Evolutionary conservation across 164 flowering plant genomes (phyloP).

Genomic region (Stephania yunnanensis): DNA sequence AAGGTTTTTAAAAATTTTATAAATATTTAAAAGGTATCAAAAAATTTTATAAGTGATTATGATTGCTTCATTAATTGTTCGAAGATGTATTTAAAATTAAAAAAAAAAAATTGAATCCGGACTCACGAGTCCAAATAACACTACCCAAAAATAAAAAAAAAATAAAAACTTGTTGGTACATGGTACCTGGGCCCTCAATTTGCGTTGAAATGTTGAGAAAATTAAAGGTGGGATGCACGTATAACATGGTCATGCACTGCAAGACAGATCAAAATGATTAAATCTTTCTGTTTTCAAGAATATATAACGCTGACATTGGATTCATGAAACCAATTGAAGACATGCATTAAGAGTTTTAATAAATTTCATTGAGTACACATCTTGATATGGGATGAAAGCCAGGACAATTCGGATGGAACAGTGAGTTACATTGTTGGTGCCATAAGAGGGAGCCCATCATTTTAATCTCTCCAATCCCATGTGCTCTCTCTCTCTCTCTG

Average conservation of each 20-base stretch:
- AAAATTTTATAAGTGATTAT: no score
- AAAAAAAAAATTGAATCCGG: no score
- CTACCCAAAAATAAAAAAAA: no score
- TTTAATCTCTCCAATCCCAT: neutral
- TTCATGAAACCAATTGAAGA: neutral
- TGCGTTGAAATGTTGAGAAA: neutral
- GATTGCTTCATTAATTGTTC: no score
- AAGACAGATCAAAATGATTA: neutral
- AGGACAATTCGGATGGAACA: neutral
- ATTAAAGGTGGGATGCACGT: neutral
- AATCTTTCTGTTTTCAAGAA: neutral
- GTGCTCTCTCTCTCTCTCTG: neutral
- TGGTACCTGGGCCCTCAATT: neutral
- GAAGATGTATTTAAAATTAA: no score
- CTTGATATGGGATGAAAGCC: neutral
- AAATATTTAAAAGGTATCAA: no score
- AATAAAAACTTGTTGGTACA: no score
- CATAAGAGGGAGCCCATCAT: neutral
- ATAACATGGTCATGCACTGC: neutral
- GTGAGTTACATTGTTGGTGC: neutral
- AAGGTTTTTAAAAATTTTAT: no score
- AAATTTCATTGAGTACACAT: neutral
- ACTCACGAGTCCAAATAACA: no score
- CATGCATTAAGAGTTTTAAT: neutral
- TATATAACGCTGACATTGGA: neutral